These are phyloP conservation scores for Amniculicola lignicola DNA, from an alignment of 495 filamentous ascomycete species.

Conservation along the genomic window DNA sequence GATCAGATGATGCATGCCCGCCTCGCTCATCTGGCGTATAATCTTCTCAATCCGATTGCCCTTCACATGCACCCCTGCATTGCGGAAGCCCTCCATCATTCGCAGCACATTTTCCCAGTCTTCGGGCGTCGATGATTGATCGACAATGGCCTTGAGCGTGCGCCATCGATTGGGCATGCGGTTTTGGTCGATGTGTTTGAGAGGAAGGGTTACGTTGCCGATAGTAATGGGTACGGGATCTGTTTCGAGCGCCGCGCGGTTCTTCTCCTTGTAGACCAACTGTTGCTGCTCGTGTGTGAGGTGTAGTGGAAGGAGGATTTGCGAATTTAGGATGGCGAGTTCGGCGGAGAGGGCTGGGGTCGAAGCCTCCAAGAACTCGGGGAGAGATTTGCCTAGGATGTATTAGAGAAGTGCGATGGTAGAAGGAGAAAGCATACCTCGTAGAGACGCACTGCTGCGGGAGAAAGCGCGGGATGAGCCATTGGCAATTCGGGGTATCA, in stretches of 20 bases:
- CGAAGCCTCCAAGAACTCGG: conserved; percentile 35
- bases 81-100: conserved; percentile 37
- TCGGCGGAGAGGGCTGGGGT: conserved; percentile 35
- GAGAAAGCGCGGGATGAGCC: too few species aligned
- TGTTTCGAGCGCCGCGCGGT: conserved; percentile 30
- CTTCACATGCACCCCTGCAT: conserved; percentile 19
- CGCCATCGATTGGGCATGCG: conserved; percentile 32
- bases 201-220: conserved; percentile 39
- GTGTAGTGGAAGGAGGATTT: conserved; percentile 41
- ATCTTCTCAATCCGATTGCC: conserved; percentile 32
- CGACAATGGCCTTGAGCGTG: conserved; percentile 30
- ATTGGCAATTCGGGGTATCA: too few species aligned
- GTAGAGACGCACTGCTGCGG: too few species aligned
- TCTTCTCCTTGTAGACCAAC: conserved; percentile 37
- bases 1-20: conserved; percentile 34
- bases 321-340: conserved; percentile 34
- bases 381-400: too few species aligned
- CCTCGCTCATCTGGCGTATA: conserved; percentile 29
- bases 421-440: too few species aligned
- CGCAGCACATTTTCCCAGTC: conserved; percentile 42
- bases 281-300: conserved; percentile 36
- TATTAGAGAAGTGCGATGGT: too few species aligned
- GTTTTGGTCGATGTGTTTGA: conserved; percentile 38
- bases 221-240: conserved; percentile 40
- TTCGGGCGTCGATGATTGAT: conserved; percentile 23